Conservation (phyloP, 2,329 filamentous ascomycete genomes). For the Trichoderma koningii region DNA sequence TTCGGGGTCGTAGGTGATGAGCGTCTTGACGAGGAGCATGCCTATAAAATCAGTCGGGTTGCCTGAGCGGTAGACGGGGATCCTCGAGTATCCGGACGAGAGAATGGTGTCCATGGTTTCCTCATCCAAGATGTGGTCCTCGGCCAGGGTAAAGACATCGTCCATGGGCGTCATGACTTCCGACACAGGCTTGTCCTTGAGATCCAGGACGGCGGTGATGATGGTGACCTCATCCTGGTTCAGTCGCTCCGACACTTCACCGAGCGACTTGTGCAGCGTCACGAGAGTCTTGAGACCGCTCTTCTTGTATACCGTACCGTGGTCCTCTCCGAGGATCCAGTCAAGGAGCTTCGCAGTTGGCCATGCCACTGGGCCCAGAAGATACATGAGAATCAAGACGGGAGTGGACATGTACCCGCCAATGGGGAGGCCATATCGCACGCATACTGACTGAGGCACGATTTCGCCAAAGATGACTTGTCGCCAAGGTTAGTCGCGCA, state of each 20-base stretch:
- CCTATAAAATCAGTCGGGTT: constrained; percentile 88
- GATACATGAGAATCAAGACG: constrained; percentile 86
- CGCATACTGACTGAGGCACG: constrained; percentile 92
- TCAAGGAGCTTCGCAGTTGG: constrained; percentile 95
- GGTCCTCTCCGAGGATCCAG: constrained; percentile 87
- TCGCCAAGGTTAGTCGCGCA: constrained; percentile 23
- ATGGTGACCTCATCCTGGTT: constrained; percentile 99
- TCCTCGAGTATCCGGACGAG: constrained; percentile 90
- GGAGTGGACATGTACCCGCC: constrained; percentile 90
- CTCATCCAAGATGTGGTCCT: constrained; percentile 90
- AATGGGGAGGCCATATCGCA: constrained; percentile 92
- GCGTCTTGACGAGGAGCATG: constrained; percentile 97
- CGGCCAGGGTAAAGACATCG: constrained; percentile 95
- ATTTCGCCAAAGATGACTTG: constrained; percentile 97
- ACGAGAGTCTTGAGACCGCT: constrained; percentile 95
- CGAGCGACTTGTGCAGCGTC: constrained; percentile 88
- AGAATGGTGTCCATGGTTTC: constrained; percentile 92
- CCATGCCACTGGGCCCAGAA: constrained; percentile 87
- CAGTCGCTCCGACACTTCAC: constrained; percentile 81
- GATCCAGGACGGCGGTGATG: constrained; percentile 91
- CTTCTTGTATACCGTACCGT: constrained; percentile 97
- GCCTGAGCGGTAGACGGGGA: constrained; percentile 87
- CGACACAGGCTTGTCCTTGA: constrained; percentile 94
- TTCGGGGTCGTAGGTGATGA: constrained; percentile 98
- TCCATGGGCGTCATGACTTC: constrained; percentile 99